Conservation (phyloP, 805 yeast genomes). For the Maudiozyma turicensis region DNA sequence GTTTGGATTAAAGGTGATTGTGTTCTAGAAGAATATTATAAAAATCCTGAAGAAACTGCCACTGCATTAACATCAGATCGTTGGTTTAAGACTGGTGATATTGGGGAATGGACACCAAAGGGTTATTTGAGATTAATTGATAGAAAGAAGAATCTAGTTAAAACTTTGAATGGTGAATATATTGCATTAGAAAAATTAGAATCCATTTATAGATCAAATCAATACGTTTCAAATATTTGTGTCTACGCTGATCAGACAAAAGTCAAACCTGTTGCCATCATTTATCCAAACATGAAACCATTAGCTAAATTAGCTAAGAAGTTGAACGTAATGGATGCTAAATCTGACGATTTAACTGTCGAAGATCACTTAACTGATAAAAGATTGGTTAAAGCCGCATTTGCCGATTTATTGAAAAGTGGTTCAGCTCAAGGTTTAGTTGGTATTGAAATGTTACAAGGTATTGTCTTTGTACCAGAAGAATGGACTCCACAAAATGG, state of each 20-base stretch:
- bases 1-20: constrained; percentile 68
- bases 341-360: constrained; percentile 34
- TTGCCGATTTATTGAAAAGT: constrained; percentile 54
- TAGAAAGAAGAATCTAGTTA: constrained; percentile 90
- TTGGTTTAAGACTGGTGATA: constrained; percentile 96
- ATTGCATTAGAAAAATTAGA: constrained; percentile 94
- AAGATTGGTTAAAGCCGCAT: constrained; percentile 45
- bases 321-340: constrained; percentile 34
- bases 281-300: constrained; percentile 67
- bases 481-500: constrained; percentile 99
- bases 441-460: constrained; percentile 79
- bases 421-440: constrained; percentile 72
- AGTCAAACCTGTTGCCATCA: constrained; percentile 87
- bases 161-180: constrained; percentile 94
- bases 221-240: constrained; percentile 70
- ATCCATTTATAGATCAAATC: constrained; percentile 77
- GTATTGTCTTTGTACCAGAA: constrained; percentile 67
- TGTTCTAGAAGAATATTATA: constrained; percentile 68
- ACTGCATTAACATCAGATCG: constrained; percentile 71
- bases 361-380: constrained; percentile 43
- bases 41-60: constrained; percentile 72
- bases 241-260: constrained; percentile 84
- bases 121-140: constrained; percentile 83
- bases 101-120: constrained; percentile 79
- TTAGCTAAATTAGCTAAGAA: constrained; percentile 52